A percentile compares a stretch with the other conserved stretches of the same genome.
phyloP scores from a whole-genome alignment of 2,329 filamentous ascomycete genomes.

The Boeremia exigua region DNA sequence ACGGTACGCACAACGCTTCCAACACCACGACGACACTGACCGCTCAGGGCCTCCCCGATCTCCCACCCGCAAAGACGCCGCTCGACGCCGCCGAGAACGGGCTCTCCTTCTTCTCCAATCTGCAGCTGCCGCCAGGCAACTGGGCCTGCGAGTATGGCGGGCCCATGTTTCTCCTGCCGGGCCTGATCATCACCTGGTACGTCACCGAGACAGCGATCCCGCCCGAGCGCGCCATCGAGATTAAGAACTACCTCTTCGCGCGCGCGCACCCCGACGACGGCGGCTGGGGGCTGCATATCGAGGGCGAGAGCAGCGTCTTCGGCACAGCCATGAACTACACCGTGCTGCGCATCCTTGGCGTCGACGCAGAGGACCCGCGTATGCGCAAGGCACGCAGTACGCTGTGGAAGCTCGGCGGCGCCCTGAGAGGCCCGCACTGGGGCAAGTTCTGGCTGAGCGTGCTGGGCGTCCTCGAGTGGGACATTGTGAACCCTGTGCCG shows the following conservation, averaged over 20 bases:
- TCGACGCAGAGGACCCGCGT: slow-evolving; percentile 79
- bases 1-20: slow-evolving; percentile 60
- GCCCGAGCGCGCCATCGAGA: slow-evolving; percentile 79
- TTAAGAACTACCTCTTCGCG: slow-evolving; percentile 89
- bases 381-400: slow-evolving; percentile 85
- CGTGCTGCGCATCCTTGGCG: slow-evolving; percentile 78
- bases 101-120: slow-evolving; percentile 83
- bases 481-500: slow-evolving; percentile 91
- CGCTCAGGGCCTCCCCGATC: slow-evolving; percentile 71
- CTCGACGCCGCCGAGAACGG: slow-evolving; percentile 82
- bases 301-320: slow-evolving; percentile 90
- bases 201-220: slow-evolving; percentile 88
- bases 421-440: slow-evolving; percentile 87
- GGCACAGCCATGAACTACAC: slow-evolving; percentile 91
- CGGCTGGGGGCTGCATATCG: slow-evolving; percentile 97
- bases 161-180: slow-evolving; percentile 92
- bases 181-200: slow-evolving; percentile 84
- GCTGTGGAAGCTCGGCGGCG: slow-evolving; percentile 85
- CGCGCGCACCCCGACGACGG: slow-evolving; percentile 85
- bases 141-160: slow-evolving; percentile 99
- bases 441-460: slow-evolving; percentile 94
- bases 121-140: slow-evolving; percentile 87
- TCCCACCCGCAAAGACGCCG: slow-evolving; percentile 73
- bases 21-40: not conserved
- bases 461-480: slow-evolving; percentile 84